phyloP scores from a whole-genome alignment of 2,329 filamentous ascomycete genomes.

The Fusarium falciforme region DNA sequence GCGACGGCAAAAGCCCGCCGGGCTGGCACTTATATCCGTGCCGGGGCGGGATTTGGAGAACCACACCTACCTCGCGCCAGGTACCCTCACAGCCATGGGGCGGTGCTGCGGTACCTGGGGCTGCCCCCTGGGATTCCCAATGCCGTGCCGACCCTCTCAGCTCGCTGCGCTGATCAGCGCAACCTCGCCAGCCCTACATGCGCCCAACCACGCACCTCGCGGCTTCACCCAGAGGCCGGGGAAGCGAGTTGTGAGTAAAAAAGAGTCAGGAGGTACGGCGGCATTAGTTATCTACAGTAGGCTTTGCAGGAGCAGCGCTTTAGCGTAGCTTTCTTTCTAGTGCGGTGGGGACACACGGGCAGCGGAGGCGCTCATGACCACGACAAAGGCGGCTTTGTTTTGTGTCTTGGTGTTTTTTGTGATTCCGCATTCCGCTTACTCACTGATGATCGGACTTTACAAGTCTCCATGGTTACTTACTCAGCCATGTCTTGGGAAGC shows the following conservation, averaged over 20 bases:
- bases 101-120: not conserved
- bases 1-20: conserved; percentile 22
- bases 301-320: not conserved
- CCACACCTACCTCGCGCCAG: not conserved
- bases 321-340: conserved; percentile 9
- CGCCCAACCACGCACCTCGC: conserved; percentile 15
- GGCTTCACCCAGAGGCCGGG: conserved; percentile 6
- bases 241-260: conserved; percentile 7
- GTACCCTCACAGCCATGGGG: not conserved
- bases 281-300: conserved; percentile 4
- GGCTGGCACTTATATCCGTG: conserved; percentile 32
- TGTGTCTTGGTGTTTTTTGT: conserved; percentile 8
- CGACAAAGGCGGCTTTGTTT: conserved; percentile 5
- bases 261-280: not conserved
- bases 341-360: conserved; percentile 12
- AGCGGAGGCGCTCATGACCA: conserved; percentile 14
- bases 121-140: conserved; percentile 13
- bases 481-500: not conserved
- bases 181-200: conserved; percentile 24
- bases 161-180: conserved; percentile 11
- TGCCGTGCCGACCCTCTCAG: conserved; percentile 17
- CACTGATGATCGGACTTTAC: conserved; percentile 7
- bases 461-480: conserved; percentile 6
- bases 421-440: conserved; percentile 29
- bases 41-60: conserved; percentile 5